Percentiles rank a stretch among this genome's conserved stretches.
Conservation (phyloP, 768 basidiomycete genomes). For the Botryobasidium botryosum region DNA sequence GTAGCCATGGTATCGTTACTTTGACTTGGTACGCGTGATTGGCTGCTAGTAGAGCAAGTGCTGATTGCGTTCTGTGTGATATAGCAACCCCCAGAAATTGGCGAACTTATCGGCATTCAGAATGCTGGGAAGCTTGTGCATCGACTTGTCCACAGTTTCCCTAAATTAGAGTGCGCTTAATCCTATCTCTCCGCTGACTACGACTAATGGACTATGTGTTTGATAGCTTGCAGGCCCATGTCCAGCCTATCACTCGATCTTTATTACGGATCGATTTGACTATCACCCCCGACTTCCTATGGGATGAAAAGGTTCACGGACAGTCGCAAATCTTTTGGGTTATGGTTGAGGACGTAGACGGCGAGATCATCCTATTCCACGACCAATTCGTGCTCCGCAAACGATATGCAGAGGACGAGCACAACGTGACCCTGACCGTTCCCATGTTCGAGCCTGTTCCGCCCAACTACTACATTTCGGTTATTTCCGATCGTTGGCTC, state of each 20-base stretch:
- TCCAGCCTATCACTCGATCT: slow-evolving; percentile 89
- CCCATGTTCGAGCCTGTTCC: slow-evolving; percentile 96
- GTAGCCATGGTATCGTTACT: slow-evolving; percentile 93
- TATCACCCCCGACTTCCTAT: slow-evolving; percentile 93
- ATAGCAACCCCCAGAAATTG: slow-evolving; percentile 72
- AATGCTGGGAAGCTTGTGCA: slow-evolving; percentile 88
- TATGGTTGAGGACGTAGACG: slow-evolving; percentile 92
- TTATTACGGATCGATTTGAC: slow-evolving; percentile 84
- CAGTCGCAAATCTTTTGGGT: slow-evolving; percentile 82
- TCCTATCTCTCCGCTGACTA: not conserved
- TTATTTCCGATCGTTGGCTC: slow-evolving; percentile 90
- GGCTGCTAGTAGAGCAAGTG: not conserved
- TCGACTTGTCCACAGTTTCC: slow-evolving; percentile 88
- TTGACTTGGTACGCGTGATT: slow-evolving; percentile 44
- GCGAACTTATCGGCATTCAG: slow-evolving; percentile 85
- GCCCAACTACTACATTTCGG: slow-evolving; percentile 93
- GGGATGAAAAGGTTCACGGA: slow-evolving; percentile 92
- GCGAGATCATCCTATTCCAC: slow-evolving; percentile 90
- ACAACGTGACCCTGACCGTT: slow-evolving; percentile 85
- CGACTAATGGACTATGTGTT: not conserved
- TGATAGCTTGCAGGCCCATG: slow-evolving; percentile 73
- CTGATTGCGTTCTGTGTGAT: slow-evolving; percentile 2
- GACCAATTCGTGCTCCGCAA: slow-evolving; percentile 86
- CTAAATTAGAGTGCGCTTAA: slow-evolving; percentile 62
- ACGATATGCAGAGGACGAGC: slow-evolving; percentile 83